Evolutionary conservation across 768 basidiomycete genomes (phyloP).

Genomic region (Boletellus emodensis): DNA sequence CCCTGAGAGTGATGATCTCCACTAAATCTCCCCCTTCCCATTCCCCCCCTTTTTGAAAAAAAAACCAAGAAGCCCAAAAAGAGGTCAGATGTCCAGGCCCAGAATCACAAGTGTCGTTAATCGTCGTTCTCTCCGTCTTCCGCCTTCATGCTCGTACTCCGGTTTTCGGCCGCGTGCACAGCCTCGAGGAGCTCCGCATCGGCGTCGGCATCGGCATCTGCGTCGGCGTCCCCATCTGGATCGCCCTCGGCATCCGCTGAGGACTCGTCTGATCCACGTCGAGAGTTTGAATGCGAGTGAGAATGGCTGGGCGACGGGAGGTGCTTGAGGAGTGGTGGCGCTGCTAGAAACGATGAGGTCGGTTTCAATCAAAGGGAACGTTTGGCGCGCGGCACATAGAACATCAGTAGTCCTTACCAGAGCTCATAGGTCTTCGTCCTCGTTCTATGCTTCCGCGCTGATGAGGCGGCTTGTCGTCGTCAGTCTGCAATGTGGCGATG

Average conservation of each 20-base stretch:
- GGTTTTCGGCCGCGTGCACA: constrained; percentile 47
- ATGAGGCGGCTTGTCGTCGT: constrained; percentile 20
- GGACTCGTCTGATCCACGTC: constrained; percentile 26
- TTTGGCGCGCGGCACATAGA: too few species aligned
- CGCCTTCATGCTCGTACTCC: constrained; percentile 21
- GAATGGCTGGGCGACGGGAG: constrained; percentile 25
- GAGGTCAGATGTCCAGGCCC: too few species aligned
- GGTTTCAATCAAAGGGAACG: neutral
- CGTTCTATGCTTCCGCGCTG: constrained; percentile 18
- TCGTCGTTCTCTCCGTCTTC: too few species aligned
- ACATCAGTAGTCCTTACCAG: constrained; percentile 16
- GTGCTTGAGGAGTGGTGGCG: constrained; percentile 19
- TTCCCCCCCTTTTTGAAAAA: neutral
- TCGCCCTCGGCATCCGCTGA: constrained; percentile 12
- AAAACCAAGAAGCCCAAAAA: constrained; percentile 7
- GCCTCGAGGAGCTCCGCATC: constrained; percentile 50
- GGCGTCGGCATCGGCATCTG: constrained; percentile 30
- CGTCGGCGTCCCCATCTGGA: too few species aligned
- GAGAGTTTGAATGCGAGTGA: constrained; percentile 21
- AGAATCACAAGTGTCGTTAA: too few species aligned
- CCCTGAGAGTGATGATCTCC: neutral
- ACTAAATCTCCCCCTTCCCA: constrained; percentile 13
- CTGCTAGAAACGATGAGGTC: constrained; percentile 9
- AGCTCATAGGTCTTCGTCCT: constrained; percentile 29
- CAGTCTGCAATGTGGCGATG: constrained; percentile 29